Conservation (phyloP, 139 green algal species). For the Edaphochlamys debaryana region DNA sequence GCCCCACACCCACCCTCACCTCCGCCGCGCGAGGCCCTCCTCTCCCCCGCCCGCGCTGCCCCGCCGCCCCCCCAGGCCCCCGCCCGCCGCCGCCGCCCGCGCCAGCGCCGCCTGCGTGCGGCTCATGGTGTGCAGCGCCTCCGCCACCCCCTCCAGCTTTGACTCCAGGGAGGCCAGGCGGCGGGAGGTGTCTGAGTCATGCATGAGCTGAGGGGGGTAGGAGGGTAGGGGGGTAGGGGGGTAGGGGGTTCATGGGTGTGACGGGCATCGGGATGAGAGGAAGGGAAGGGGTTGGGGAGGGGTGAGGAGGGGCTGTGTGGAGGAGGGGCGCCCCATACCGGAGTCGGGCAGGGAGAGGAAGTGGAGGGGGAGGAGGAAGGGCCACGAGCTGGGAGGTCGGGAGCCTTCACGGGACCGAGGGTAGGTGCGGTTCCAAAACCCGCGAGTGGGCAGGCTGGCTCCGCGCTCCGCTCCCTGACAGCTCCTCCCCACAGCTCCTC, state of each 20-base stretch:
- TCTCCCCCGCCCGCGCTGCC: not conserved
- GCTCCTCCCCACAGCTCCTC: not conserved
- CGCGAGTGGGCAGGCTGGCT: too few relatives aligned
- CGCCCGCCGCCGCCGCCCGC: not conserved
- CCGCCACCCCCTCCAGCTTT: constrained; percentile 1
- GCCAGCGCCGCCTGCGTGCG: not conserved
- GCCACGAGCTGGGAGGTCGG: too few relatives aligned
- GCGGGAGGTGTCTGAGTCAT: not conserved
- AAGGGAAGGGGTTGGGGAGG: not conserved
- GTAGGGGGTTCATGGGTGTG: not conserved
- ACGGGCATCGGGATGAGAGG: too few relatives aligned
- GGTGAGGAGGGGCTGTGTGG: too few relatives aligned
- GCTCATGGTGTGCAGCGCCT: not conserved
- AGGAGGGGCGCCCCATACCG: not conserved
- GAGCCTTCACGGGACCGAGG: too few relatives aligned
- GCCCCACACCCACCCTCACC: too few relatives aligned
- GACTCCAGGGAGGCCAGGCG: constrained; percentile 13
- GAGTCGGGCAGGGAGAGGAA: not conserved
- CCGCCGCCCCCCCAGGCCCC: not conserved
- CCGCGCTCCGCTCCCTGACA: too few relatives aligned
- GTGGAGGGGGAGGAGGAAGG: not conserved
- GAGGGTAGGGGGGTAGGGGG: not conserved
- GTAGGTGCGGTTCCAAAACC: not conserved
- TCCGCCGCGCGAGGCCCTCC: not conserved
- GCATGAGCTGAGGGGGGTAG: not conserved